A percentile compares a stretch with the other conserved stretches of the same genome.
These are phyloP conservation scores for Chrysosporium queenslandicum DNA, from an alignment of 2,329 filamentous ascomycete genomes.

Conservation along the genomic window DNA sequence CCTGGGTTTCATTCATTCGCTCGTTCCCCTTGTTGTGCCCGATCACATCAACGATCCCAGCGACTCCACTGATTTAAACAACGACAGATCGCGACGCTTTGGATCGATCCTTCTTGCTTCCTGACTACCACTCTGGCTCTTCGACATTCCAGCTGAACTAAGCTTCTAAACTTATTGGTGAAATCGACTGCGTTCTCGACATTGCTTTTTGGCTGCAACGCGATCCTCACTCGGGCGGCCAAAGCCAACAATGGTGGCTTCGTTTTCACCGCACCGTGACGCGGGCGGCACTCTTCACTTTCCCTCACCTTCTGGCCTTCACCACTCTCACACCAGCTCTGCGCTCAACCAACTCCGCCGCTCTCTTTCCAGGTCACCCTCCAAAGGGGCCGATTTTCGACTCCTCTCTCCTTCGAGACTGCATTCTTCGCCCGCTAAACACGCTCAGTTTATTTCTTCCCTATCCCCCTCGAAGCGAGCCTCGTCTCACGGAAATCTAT, in stretches of 20 bases:
- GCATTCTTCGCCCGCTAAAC: slow-evolving; percentile 43
- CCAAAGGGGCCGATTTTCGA: slow-evolving; percentile 62
- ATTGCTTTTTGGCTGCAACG: slow-evolving; percentile 37
- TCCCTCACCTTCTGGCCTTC: slow-evolving; percentile 72
- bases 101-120: not conserved
- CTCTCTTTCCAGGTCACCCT: slow-evolving; percentile 87
- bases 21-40: not conserved
- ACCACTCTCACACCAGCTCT: slow-evolving; percentile 71
- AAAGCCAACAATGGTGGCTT: slow-evolving; percentile 34
- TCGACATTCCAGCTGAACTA: not conserved
- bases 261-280: slow-evolving; percentile 42
- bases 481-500: slow-evolving; percentile 43
- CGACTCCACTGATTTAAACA: no score
- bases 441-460: slow-evolving; percentile 40
- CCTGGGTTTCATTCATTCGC: not conserved
- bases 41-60: not conserved
- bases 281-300: slow-evolving; percentile 70
- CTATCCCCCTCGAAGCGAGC: slow-evolving; percentile 50
- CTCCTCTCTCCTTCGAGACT: slow-evolving; percentile 46
- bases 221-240: slow-evolving; percentile 26
- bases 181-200: slow-evolving; percentile 41
- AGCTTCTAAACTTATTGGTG: not conserved
- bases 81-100: no score
- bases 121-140: no score
- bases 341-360: slow-evolving; percentile 74